Conservation (phyloP, 164 flowering plant genomes). For the Magnolia changhungtana region DNA sequence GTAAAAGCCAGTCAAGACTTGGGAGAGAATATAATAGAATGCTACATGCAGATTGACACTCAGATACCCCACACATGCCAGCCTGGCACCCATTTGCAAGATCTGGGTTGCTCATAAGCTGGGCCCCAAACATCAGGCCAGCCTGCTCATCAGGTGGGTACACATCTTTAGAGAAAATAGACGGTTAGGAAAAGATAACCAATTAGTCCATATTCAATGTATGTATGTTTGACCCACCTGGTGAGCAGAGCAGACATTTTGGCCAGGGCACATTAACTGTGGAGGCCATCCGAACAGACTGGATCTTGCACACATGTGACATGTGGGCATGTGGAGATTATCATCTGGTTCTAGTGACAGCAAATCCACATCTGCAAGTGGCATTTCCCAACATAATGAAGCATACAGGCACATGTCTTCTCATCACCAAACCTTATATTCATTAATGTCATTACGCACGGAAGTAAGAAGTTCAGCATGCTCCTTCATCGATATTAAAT, state of each 20-base stretch:
- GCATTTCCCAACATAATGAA: not conserved
- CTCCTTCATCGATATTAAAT: slow-evolving; percentile 74
- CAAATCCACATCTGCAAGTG: no score
- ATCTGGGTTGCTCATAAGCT: no score
- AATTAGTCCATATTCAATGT: not conserved
- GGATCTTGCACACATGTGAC: not conserved
- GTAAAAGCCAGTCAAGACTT: not conserved
- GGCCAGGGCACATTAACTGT: not conserved
- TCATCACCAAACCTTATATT: slow-evolving; percentile 52
- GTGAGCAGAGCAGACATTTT: not conserved
- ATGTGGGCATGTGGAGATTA: not conserved
- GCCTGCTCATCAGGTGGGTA: not conserved
- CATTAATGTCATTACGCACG: slow-evolving; percentile 82
- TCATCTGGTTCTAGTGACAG: no score
- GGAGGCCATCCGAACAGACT: not conserved
- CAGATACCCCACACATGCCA: not conserved
- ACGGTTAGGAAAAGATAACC: not conserved
- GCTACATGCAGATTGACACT: not conserved
- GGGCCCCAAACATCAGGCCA: not conserved
- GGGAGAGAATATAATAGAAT: not conserved
- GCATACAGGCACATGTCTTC: not conserved
- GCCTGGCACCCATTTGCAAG: not conserved
- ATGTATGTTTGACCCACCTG: not conserved
- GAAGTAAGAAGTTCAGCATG: slow-evolving; percentile 84
- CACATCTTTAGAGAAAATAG: not conserved